Evolutionary conservation across 1,139 yeast species (phyloP).

Genomic region (Debaryomyces sp.): DNA sequence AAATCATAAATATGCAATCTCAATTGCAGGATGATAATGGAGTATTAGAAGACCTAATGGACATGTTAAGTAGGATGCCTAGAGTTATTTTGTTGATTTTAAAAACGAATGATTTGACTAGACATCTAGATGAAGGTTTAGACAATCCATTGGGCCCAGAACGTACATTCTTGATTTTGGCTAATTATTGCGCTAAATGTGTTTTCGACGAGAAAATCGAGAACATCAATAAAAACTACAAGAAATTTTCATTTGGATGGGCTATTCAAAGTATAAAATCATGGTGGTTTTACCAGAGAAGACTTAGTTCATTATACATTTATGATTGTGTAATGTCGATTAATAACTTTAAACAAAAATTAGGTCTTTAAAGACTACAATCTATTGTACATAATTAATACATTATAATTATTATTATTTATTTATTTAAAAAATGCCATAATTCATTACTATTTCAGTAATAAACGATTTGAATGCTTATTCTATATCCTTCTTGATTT

Average conservation of each 20-base stretch:
- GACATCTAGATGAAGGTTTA: conserved; percentile 83
- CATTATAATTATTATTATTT: neutral
- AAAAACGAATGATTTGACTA: conserved; percentile 91
- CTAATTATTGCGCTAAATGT: conserved; percentile 82
- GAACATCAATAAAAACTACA: conserved; percentile 29
- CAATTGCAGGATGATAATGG: conserved; percentile 61
- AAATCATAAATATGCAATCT: conserved; percentile 61
- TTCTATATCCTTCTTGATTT: conserved; percentile 57
- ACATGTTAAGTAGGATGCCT: conserved; percentile 78
- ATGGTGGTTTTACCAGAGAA: conserved; percentile 55
- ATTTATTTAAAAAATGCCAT: conserved; percentile 1
- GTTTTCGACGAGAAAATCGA: conserved; percentile 70
- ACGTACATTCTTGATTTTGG: conserved; percentile 85
- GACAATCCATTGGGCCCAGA: conserved; percentile 86
- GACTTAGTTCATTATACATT: conserved; percentile 54
- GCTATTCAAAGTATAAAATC: conserved; percentile 34
- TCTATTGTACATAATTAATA: conserved; percentile 8
- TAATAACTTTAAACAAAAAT: conserved; percentile 17
- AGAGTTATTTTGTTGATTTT: conserved; percentile 80
- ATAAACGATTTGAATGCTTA: conserved; percentile 2
- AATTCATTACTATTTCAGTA: neutral
- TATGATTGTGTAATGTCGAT: conserved; percentile 53
- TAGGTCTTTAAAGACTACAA: conserved; percentile 6
- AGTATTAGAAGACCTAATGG: conserved; percentile 76
- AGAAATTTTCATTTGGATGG: conserved; percentile 44